Percentiles rank a stretch among this genome's conserved stretches.
These are phyloP conservation scores for Cystobasidium slooffiae DNA, from an alignment of 1,284 basidiomycete species.

Conservation along the genomic window DNA sequence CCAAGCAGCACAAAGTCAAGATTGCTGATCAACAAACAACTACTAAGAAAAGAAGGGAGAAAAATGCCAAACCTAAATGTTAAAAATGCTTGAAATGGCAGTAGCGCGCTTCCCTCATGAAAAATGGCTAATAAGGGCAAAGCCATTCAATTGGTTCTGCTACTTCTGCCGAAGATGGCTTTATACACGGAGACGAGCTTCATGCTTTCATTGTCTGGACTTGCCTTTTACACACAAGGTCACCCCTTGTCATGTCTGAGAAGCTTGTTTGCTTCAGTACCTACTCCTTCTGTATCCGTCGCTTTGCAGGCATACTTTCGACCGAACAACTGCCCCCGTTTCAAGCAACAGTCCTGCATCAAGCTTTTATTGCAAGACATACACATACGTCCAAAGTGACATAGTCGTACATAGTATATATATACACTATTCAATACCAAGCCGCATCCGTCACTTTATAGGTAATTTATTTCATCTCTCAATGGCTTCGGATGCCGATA, in stretches of 20 bases:
- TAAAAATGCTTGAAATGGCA: too few relatives aligned
- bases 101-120: too few relatives aligned
- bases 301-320: background rate
- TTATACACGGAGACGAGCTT: background rate
- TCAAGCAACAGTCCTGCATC: background rate
- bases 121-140: too few relatives aligned
- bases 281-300: slow-evolving; percentile 37
- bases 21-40: too few relatives aligned
- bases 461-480: background rate
- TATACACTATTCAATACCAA: background rate
- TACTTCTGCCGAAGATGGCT: slow-evolving; percentile 2
- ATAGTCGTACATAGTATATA: background rate
- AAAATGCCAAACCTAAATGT: too few relatives aligned
- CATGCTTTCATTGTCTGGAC: background rate
- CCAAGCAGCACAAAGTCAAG: too few relatives aligned
- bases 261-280: slow-evolving; percentile 32
- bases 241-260: slow-evolving; percentile 2
- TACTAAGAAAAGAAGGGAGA: too few relatives aligned
- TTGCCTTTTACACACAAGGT: slow-evolving; percentile 16
- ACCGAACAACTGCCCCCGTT: background rate
- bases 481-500: too few relatives aligned
- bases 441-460: background rate
- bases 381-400: background rate
- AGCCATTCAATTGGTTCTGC: background rate
- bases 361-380: background rate